Base-by-base conservation (phyloP, 2,329 filamentous ascomycete genomes). In the Beauveria australis region DNA sequence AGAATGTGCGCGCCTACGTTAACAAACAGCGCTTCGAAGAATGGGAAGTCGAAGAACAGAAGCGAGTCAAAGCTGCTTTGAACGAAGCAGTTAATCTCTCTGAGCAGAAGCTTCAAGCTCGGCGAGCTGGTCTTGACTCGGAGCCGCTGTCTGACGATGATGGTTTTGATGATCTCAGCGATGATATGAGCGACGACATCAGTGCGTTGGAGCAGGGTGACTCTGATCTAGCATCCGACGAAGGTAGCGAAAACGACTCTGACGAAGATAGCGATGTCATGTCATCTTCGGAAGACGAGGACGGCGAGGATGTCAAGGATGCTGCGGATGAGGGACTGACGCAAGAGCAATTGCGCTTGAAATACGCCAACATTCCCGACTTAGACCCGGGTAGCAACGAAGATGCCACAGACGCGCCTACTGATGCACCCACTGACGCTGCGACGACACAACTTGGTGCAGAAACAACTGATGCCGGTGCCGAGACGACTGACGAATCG, bases 81-180 rank as follows among this genome's bases (percentile, higher is more conserved):
- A 90, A 88, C 67, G 85, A 88, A 75, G 89, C 85, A 67, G 87
- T 89, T 67, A 89, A 87, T 63, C 79, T 87, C 61, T 89, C 87
- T 0, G 88, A 88, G 63, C 82, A 84, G 66, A 85, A 89, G 67
- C 75, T 89, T 1, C 83, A 88, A 65, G 84, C 85, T 18, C 79
- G 85, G n/a, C 79, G 77, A 60, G 73, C 76, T 2, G 79, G 78
- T 19, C 66, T 79, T 5, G 84, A 83, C 61, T 84, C 81, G 0
- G 84, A 86, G 65, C 66, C 73, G 3, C 71, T 73, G 0, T 76
- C 74, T 1, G 73, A 79, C 14, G 78, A 79, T 2, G 75, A 77
- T 41, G 76, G 75, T 14, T 74, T 76, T 26, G 79, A 80, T 18
- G 77, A 79, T 52, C 65, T 75, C 33, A 82, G 79, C 51, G 80